Conservation (phyloP, 805 yeast species). For the Tetrapisispora fleetii region DNA sequence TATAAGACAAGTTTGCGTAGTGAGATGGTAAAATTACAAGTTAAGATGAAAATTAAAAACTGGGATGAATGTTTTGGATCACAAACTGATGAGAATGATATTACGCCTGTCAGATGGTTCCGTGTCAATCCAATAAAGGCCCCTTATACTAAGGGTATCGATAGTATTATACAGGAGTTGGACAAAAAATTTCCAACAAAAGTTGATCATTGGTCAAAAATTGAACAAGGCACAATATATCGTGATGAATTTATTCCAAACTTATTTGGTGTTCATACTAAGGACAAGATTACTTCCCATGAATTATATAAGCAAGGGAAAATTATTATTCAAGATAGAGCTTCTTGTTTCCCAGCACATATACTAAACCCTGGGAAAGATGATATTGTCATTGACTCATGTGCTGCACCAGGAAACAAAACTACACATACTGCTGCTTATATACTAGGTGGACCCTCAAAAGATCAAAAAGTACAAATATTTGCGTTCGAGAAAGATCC, state of each 20-base stretch:
- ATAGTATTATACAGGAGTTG: constrained; percentile 19
- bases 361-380: constrained; percentile 58
- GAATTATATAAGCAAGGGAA: constrained; percentile 64
- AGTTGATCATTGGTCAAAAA: constrained; percentile 37
- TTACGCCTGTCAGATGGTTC: constrained; percentile 74
- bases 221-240: constrained; percentile 50
- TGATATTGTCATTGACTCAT: constrained; percentile 72
- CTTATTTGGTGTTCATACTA: constrained; percentile 74
- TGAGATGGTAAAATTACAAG: constrained; percentile 67
- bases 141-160: constrained; percentile 18
- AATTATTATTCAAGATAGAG: constrained; percentile 88
- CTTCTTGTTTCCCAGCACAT: constrained; percentile 92
- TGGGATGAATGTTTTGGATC: constrained; percentile 39
- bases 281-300: constrained; percentile 57
- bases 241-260: constrained; percentile 66
- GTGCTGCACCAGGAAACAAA: constrained; percentile 98
- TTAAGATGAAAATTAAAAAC: constrained; percentile 55
- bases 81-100: constrained; percentile 37
- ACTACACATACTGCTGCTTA: constrained; percentile 78
- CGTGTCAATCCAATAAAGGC: constrained; percentile 59
- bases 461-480: constrained; percentile 29
- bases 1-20: constrained; percentile 76
- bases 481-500: constrained; percentile 84
- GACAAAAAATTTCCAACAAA: constrained; percentile 31
- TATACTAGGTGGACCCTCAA: constrained; percentile 11